Percentiles rank a stretch among this genome's conserved stretches.
These are phyloP conservation scores for Volutella citrinella DNA, from an alignment of 2,329 filamentous ascomycete species.

Conservation along the genomic window DNA sequence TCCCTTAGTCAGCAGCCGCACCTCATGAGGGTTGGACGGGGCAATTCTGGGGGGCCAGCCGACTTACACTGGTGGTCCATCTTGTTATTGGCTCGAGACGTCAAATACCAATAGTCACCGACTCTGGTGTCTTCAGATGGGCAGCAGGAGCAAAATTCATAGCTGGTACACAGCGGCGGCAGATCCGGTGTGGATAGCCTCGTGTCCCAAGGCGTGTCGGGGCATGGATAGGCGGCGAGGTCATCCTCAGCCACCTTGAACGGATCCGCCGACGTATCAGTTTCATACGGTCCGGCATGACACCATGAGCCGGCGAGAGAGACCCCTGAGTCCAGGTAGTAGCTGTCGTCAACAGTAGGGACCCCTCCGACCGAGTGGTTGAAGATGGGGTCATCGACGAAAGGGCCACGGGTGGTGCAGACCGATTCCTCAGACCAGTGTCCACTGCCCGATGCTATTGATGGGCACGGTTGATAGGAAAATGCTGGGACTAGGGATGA, in stretches of 20 bases:
- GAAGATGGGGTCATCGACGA: not conserved
- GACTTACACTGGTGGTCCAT: constrained; percentile 23
- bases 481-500: too few relatives aligned
- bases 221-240: constrained; percentile 9
- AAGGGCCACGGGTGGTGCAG: too few relatives aligned
- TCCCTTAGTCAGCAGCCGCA: constrained; percentile 11
- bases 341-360: not conserved
- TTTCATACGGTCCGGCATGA: not conserved
- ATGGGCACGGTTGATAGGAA: too few relatives aligned
- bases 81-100: constrained; percentile 16
- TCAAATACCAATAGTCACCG: constrained; percentile 19
- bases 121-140: constrained; percentile 14
- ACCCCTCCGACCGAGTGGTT: too few relatives aligned
- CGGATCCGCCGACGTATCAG: not conserved
- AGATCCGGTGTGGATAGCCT: constrained; percentile 22
- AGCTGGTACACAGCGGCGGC: constrained; percentile 17
- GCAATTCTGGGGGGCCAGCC: too few relatives aligned
- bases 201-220: constrained; percentile 13
- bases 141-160: constrained; percentile 22
- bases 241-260: constrained; percentile 2
- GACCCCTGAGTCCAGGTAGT: not conserved
- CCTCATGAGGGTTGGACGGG: not conserved
- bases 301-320: constrained; percentile 21
- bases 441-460: too few relatives aligned
- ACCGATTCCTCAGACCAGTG: too few relatives aligned